Evolutionary conservation across 2,329 filamentous ascomycete species (phyloP).

Genomic region (Fusarium sp.): DNA sequence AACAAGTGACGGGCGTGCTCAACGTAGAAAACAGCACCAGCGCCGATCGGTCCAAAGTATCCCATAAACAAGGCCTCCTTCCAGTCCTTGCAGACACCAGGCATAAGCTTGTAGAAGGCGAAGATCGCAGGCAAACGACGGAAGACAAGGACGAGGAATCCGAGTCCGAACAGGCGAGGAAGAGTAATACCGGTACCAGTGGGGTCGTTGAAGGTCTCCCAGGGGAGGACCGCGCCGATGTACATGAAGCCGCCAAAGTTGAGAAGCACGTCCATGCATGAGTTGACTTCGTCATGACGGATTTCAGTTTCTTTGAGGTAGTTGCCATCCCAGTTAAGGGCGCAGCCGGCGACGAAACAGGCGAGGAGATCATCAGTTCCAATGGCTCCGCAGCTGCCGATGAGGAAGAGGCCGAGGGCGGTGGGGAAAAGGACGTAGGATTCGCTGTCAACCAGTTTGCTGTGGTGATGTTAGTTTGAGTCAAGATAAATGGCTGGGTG

Average conservation of each 20-base stretch:
- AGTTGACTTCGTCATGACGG: constrained; percentile 70
- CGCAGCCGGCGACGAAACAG: constrained; percentile 68
- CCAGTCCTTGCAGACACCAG: constrained; percentile 60
- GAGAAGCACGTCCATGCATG: constrained; percentile 65
- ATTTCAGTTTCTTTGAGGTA: constrained; percentile 65
- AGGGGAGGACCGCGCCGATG: constrained; percentile 66
- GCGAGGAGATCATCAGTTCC: constrained; percentile 70
- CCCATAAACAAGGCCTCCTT: constrained; percentile 71
- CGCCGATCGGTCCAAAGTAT: constrained; percentile 80
- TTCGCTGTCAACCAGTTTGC: constrained; percentile 66
- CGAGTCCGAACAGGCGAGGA: constrained; percentile 60
- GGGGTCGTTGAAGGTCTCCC: constrained; percentile 62
- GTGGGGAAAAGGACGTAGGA: constrained; percentile 64
- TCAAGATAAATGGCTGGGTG: too few relatives aligned
- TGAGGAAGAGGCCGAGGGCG: constrained; percentile 64
- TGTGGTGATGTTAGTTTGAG: constrained; percentile 21
- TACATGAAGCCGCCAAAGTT: constrained; percentile 72
- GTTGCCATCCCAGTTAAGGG: constrained; percentile 70
- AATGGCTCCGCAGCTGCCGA: constrained; percentile 65
- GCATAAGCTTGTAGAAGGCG: constrained; percentile 65
- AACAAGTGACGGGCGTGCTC: constrained; percentile 57
- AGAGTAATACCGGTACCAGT: constrained; percentile 63
- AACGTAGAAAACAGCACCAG: constrained; percentile 80
- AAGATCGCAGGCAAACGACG: constrained; percentile 68
- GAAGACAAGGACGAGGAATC: constrained; percentile 60